phyloP scores from a whole-genome alignment of 2,329 filamentous ascomycete genomes.

The Penicillium sp. region DNA sequence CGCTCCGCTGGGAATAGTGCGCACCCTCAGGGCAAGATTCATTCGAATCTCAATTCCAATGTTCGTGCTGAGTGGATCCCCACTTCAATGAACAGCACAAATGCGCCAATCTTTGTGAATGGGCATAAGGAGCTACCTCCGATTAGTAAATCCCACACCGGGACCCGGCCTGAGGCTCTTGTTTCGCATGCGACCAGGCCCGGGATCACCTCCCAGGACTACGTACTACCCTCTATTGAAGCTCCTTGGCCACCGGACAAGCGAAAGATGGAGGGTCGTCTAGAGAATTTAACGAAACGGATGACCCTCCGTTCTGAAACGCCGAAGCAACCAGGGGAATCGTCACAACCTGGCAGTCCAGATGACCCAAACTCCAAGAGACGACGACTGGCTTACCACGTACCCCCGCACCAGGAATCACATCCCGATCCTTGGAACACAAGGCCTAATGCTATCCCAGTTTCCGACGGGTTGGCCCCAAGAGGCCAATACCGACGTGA shows the following conservation, averaged over 20 bases:
- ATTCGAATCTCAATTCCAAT: conserved; percentile 26
- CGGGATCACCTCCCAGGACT: conserved; percentile 31
- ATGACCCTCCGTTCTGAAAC: conserved; percentile 39
- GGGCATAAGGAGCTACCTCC: conserved; percentile 30
- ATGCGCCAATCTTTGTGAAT: conserved; percentile 39
- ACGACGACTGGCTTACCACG: conserved; percentile 36
- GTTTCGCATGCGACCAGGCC: conserved; percentile 20
- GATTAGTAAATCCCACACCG: conserved; percentile 20
- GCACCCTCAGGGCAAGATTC: conserved; percentile 25
- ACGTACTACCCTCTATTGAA: conserved; percentile 44
- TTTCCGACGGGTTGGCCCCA: conserved; percentile 18
- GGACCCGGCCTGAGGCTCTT: conserved; percentile 19
- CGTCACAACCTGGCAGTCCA: conserved; percentile 26
- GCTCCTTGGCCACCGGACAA: conserved; percentile 25
- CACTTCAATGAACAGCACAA: conserved; percentile 21
- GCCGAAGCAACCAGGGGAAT: conserved; percentile 25
- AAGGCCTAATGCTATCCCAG: conserved; percentile 18
- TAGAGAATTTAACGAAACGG: conserved; percentile 34
- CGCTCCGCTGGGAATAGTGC: conserved; percentile 25
- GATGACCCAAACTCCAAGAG: conserved; percentile 37
- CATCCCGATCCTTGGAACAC: conserved; percentile 14
- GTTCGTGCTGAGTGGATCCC: conserved; percentile 22
- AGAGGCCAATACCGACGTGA: conserved; percentile 24
- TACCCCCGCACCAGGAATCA: conserved; percentile 19
- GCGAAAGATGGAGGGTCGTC: conserved; percentile 28